Percentiles rank a stretch among this genome's conserved stretches.
phyloP scores from a whole-genome alignment of 1,284 basidiomycete genomes.

The Sporisorium exsertum region DNA sequence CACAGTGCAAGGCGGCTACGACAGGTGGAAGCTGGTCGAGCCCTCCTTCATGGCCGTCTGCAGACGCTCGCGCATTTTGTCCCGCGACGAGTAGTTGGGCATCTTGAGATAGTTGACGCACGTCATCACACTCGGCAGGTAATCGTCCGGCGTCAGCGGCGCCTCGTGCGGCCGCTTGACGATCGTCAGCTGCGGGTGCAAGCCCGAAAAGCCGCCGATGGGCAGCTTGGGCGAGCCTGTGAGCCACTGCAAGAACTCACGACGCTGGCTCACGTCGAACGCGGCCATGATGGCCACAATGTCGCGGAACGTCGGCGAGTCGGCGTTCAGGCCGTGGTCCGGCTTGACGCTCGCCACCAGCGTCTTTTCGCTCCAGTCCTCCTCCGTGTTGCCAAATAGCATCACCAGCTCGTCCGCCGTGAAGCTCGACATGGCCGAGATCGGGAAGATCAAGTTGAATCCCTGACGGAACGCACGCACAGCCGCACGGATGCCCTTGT shows the following conservation, averaged over 20 bases:
- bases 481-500: slow-evolving; percentile 61
- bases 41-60: slow-evolving; percentile 66
- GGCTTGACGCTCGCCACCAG: slow-evolving; percentile 91
- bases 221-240: slow-evolving; percentile 80
- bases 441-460: slow-evolving; percentile 84
- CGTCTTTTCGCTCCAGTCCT: slow-evolving; percentile 75
- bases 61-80: slow-evolving; percentile 61
- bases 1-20: no score
- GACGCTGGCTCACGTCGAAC: slow-evolving; percentile 79
- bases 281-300: slow-evolving; percentile 87
- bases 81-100: slow-evolving; percentile 62
- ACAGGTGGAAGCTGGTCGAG: slow-evolving; percentile 65
- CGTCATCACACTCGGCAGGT: slow-evolving; percentile 97
- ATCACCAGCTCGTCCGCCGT: slow-evolving; percentile 91
- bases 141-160: slow-evolving; percentile 82
- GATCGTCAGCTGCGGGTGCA: slow-evolving; percentile 94
- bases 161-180: slow-evolving; percentile 96
- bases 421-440: slow-evolving; percentile 89
- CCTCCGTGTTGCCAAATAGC: slow-evolving; percentile 92
- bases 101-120: slow-evolving; percentile 80
- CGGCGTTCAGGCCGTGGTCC: slow-evolving; percentile 96
- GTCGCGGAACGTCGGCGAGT: slow-evolving; percentile 88
- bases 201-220: slow-evolving; percentile 94
- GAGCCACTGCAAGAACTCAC: slow-evolving; percentile 94
- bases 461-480: slow-evolving; percentile 69